Evolutionary conservation across 192 early-diverging fungal species (phyloP), one percentile per base, ranked within the genome.

Genomic region (Backusella psychrophila): DNA sequence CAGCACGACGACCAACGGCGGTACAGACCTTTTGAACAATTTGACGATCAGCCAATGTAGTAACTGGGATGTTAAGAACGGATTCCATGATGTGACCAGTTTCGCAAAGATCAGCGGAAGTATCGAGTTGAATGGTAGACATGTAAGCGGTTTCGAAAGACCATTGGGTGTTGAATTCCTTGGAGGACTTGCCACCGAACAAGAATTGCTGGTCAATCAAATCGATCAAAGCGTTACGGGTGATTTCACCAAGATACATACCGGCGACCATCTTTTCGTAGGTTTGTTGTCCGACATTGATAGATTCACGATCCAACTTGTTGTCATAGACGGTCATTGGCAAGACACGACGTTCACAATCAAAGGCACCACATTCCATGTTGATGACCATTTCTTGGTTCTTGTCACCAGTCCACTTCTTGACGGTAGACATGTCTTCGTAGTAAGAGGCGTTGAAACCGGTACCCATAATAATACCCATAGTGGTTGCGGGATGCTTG

Each of bases 191-290:
- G 46, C 94, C 94, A 49, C 80, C 68, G 78, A 97, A 97, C 26
- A 98, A 82, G 38, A 94, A 80, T 26, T 87, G 87, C 70, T 88
- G 91, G 75, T 94, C 92, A 35, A 96, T 88, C 49, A 99, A 84
- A 53, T 95, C 85, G 49, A 96, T 73, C 21, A 96, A 69, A 67
- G 93, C 87, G 69, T 92, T 91, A 31, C 96, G 92, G 1, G 86
- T 83, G 56, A 99, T 89, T 75, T 98, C 96, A 77, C 97, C 97
- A 33, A 99, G 87, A 80, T 97, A 99, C 86, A 97, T 90, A 31
- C 96, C 96, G 23, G 95, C 94, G 66, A 99, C 95, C 85, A 96
- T 88, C 86, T 99, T 99, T 84, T 97, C 96, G 73, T 93, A 96
- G 35, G 92, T 88, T 82, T 96, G 96, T 52, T 89, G 79, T 17